Conservation (phyloP, 164 flowering plant species). For the Magnolia changhungtana region DNA sequence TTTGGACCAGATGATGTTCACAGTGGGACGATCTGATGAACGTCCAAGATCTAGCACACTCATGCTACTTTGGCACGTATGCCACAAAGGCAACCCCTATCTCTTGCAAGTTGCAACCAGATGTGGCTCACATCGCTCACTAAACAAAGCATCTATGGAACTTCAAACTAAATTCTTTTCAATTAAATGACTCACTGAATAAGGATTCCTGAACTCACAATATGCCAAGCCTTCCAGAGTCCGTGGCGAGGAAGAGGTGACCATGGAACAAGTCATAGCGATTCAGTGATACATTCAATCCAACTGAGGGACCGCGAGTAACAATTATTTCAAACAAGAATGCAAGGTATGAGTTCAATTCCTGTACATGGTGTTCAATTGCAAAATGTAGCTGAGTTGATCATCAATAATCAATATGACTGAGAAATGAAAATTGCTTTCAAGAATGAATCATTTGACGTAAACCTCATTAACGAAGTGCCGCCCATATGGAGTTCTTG, state of each 20-base stretch:
- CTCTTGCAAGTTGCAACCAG: too few species aligned
- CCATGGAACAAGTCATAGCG: constrained; percentile 95
- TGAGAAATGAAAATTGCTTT: neutral
- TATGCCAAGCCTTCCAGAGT: constrained; percentile 82
- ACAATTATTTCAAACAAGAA: constrained; percentile 73
- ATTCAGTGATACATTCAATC: constrained; percentile 62
- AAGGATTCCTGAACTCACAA: constrained; percentile 52
- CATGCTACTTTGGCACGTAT: too few species aligned
- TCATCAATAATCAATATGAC: neutral
- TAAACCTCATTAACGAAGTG: constrained; percentile 70
- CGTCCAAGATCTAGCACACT: too few species aligned
- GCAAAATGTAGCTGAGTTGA: neutral
- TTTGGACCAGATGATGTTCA: too few species aligned
- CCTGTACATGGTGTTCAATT: constrained; percentile 43
- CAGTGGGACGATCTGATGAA: too few species aligned
- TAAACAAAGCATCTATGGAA: too few species aligned
- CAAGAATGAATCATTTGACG: neutral
- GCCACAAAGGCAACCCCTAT: too few species aligned
- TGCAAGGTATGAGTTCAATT: constrained; percentile 65
- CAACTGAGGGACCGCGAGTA: constrained; percentile 68
- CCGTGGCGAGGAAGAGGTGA: constrained; percentile 75
- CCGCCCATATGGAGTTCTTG: constrained; percentile 90
- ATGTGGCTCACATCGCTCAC: too few species aligned
- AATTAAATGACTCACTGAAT: too few species aligned
- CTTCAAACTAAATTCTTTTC: neutral